A percentile compares a stretch with the other conserved stretches of the same genome.
Conservation (phyloP, 1,284 basidiomycete genomes). For the Sporisorium reilianum region DNA sequence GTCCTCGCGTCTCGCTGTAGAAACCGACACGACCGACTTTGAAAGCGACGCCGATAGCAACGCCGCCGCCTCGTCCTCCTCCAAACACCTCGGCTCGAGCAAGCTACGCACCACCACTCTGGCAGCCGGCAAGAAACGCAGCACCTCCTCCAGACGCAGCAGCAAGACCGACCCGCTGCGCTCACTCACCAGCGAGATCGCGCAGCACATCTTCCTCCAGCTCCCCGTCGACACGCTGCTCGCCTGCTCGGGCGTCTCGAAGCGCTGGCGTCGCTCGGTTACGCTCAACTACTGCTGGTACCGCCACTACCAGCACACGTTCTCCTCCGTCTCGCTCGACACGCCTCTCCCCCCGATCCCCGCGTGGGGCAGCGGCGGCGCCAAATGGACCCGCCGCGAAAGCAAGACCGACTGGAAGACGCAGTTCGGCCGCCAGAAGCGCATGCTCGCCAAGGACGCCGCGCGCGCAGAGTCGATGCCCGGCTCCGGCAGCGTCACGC, state of each 20-base stretch:
- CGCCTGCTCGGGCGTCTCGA: slow-evolving; percentile 55
- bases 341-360: slow-evolving; percentile 28
- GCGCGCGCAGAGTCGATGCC: slow-evolving; percentile 44
- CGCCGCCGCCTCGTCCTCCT: slow-evolving; percentile 9
- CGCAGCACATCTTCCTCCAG: slow-evolving; percentile 66
- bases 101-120: slow-evolving; percentile 20
- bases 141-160: slow-evolving; percentile 20
- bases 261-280: slow-evolving; percentile 58
- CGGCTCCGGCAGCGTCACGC: slow-evolving; percentile 44
- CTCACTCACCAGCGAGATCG: slow-evolving; percentile 53
- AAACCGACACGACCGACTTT: slow-evolving; percentile 47
- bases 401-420: slow-evolving; percentile 64
- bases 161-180: slow-evolving; percentile 60
- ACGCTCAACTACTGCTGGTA: slow-evolving; percentile 66
- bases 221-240: slow-evolving; percentile 51
- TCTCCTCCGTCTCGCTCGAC: slow-evolving; percentile 31
- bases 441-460: slow-evolving; percentile 47
- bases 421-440: slow-evolving; percentile 42
- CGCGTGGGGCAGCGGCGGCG: slow-evolving; percentile 43
- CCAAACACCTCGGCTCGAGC: slow-evolving; percentile 10
- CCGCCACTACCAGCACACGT: slow-evolving; percentile 40
- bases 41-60: slow-evolving; percentile 30
- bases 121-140: slow-evolving; percentile 9
- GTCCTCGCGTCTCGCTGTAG: slow-evolving; percentile 39
- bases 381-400: slow-evolving; percentile 63